Base-by-base conservation (phyloP, 192 early-diverging fungal genomes). In the Gaertneriomyces semiglobifer region DNA sequence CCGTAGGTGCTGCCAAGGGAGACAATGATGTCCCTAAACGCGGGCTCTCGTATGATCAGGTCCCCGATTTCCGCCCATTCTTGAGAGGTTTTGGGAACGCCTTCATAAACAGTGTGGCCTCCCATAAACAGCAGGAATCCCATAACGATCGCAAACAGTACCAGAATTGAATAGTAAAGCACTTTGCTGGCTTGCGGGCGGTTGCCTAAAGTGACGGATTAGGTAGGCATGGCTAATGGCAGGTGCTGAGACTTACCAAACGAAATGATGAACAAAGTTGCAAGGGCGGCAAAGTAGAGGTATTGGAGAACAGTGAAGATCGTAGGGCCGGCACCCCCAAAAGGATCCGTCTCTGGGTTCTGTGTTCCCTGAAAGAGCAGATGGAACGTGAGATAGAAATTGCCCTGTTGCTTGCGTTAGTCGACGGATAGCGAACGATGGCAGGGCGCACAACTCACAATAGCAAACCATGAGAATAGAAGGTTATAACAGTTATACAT, bases 401-500 rank as follows among this genome's bases (percentile, higher is more conserved):
- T 71, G 7, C 69, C 69, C 65, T 67, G 40, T 11, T 12, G 19
- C 39, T 4, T 53, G 51, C 54, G n/a, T 43, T 55, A 54, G 53
- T n/a, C 47, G 1, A 25, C 19, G 20, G 44, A 0, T 52, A 18
- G 9, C 6, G 4, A 63, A 50, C 4, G 39, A 25, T 6, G 5
- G 0, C 18, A 52, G 14, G 18, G 53, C 39, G 1, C 5, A 57
- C 4, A 7, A 67, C 65, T n/a, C 19, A 67, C 75, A 58, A 78
- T 64, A 47, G 62, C 59, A 62, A 79, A 75, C 80, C 77, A 79
- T 14, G 44, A 57, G 77, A 96, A 94, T 44, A 92, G 76, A 73
- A 94, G 71, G 58, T 87, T 87, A 68, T 93, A 81, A 50, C 81
- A 71, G 66, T 90, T 89, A 81, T 96, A 95, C 58, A 86, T 53